Conservation (phyloP, 139 green algal genomes). For the Spirogloea muscicola region DNA sequence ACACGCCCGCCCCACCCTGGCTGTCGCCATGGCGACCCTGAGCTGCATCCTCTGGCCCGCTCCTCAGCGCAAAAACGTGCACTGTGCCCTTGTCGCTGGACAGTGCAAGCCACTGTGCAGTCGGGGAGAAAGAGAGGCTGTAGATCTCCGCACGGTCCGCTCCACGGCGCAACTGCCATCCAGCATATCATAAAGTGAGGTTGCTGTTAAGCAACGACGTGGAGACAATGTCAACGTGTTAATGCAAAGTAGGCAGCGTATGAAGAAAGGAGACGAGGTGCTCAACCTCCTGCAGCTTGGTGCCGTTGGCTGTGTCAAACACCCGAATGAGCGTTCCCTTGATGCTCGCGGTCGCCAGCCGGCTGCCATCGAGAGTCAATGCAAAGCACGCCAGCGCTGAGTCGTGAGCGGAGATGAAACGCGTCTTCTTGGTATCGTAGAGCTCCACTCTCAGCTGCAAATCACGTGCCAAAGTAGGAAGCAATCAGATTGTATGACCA, state of each 20-base stretch:
- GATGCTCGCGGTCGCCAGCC: conserved; percentile 83
- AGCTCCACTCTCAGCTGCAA: conserved; percentile 87
- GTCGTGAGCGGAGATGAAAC: conserved; percentile 87
- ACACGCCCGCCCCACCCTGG: too few species aligned
- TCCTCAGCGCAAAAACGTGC: conserved; percentile 42
- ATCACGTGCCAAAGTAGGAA: background rate
- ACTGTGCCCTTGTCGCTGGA: conserved; percentile 84
- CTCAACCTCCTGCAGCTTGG: conserved; percentile 53
- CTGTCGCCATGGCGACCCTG: too few species aligned
- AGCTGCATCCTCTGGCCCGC: too few species aligned
- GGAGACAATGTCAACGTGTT: too few species aligned
- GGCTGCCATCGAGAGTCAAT: conserved; percentile 74
- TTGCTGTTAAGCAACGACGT: too few species aligned
- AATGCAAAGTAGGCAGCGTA: too few species aligned
- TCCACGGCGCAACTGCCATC: conserved; percentile 72
- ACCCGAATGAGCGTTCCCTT: conserved; percentile 87
- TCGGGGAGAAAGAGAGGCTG: conserved; percentile 71
- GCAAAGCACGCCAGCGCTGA: conserved; percentile 67
- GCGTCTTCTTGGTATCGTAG: conserved; percentile 80
- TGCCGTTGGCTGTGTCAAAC: conserved; percentile 78
- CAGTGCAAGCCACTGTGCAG: conserved; percentile 73
- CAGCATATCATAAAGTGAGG: too few species aligned
- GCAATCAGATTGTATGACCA: too few species aligned
- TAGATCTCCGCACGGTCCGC: conserved; percentile 76
- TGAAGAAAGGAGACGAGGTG: too few species aligned